Evolutionary conservation across 1,284 basidiomycete species (phyloP), one percentile per base, ranked within the genome.

Genomic region (Sparassis latifolia): DNA sequence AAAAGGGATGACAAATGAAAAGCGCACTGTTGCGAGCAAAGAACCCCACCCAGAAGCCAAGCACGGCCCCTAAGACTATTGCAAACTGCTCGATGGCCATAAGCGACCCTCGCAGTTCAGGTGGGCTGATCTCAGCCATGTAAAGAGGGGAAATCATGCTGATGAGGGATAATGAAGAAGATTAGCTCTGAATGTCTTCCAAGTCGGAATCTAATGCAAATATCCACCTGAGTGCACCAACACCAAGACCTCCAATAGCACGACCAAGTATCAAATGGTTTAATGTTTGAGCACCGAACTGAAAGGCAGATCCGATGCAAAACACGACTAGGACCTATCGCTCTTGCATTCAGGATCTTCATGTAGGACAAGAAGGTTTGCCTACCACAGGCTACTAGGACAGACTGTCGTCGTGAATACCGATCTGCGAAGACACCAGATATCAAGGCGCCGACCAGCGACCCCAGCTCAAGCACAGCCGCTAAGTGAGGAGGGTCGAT

Each of bases 1-100:
- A 31, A 29, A 27, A 39, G n/a, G 7, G 35, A 38, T 9, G 9
- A 38, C 35, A 38, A 38, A 29, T 28, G 10, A n/a, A 45, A 30
- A 2, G 68, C 80, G 41, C 59, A 86, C 85, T 66, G 35, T 75
- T 67, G 28, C 88, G 78, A 1, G 88, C 90, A 44, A 78, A 64
- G 61, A 86, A 92, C 0, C 88, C 88, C 4, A 80, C 76, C 89
- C 89, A 92, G 60, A 90, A 92, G 2, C 88, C 86, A 9, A 88
- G 66, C 0, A 89, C 84, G 7, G 88, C 86, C 2, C 88, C 87
- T 0, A 86, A 66, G 10, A 89, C 86, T 50, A 91, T 90, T 28
- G 85, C 79, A 44, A 89, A 74, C 55, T 92, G 89, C 62, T 92
- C 89, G 1, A 92, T 72, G 0, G 87, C 82, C 65, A 91, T 77